Conservation (phyloP, 345 rosid species). For the Lenwebbia sp. region DNA sequence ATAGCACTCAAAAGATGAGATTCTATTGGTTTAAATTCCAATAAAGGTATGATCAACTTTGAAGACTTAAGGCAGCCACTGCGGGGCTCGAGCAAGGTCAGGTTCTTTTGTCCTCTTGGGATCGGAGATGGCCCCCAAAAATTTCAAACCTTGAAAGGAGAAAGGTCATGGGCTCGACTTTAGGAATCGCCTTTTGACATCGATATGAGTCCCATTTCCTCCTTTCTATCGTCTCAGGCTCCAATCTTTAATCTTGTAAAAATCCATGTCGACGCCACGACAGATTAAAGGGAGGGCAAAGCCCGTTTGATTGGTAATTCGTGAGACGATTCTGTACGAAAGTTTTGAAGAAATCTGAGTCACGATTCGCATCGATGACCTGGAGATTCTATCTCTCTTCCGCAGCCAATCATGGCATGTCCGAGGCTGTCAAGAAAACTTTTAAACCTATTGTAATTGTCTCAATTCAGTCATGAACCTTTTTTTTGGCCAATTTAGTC, state of each 20-base stretch:
- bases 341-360: background rate
- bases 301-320: background rate
- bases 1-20: accelerated
- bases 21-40: accelerated
- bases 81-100: accelerated
- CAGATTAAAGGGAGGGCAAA: background rate
- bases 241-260: background rate
- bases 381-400: background rate
- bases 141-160: background rate
- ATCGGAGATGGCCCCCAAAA: background rate
- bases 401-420: background rate
- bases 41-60: background rate
- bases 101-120: background rate
- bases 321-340: background rate
- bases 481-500: no score
- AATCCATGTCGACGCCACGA: background rate
- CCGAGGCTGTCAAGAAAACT: background rate
- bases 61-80: background rate
- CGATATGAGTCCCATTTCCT: background rate
- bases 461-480: no score
- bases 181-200: background rate
- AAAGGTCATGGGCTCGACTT: accelerated
- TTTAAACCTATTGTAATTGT: no score
- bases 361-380: background rate
- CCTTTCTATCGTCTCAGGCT: background rate